Conservation (phyloP, 495 filamentous ascomycete genomes). For the Letharia columbiana region DNA sequence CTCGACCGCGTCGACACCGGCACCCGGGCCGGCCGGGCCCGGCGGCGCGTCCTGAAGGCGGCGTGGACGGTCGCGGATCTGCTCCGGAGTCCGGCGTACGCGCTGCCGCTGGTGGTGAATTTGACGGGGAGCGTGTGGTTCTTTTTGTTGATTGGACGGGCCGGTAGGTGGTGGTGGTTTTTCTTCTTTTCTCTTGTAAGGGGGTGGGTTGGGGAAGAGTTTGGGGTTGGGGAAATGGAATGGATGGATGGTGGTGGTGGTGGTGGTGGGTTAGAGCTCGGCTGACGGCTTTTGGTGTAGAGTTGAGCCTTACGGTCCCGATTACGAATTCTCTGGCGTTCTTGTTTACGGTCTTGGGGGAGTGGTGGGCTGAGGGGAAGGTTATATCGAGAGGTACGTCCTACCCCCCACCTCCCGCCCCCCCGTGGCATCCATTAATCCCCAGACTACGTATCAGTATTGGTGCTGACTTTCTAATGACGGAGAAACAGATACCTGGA, state of each 20-base stretch:
- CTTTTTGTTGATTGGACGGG: constrained; percentile 81
- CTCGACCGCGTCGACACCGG: constrained; percentile 18
- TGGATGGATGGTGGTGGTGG: neutral
- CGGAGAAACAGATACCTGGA: constrained; percentile 61
- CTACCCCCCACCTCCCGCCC: too few species aligned
- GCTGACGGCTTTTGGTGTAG: constrained; percentile 33
- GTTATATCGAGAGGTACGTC: constrained; percentile 66
- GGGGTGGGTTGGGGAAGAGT: too few species aligned
- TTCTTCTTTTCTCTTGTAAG: neutral
- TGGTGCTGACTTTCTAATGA: neutral
- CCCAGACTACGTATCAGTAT: neutral
- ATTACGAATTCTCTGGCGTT: constrained; percentile 93
- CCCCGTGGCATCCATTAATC: neutral
- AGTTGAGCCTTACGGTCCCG: constrained; percentile 86
- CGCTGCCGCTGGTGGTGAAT: constrained; percentile 77
- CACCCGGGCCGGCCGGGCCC: constrained; percentile 21
- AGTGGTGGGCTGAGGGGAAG: constrained; percentile 92
- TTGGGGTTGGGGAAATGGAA: neutral
- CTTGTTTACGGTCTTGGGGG: constrained; percentile 86
- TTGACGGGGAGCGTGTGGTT: constrained; percentile 96
- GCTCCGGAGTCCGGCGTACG: constrained; percentile 71
- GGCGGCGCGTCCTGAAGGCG: constrained; percentile 28
- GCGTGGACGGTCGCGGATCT: constrained; percentile 72
- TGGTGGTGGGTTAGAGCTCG: neutral
- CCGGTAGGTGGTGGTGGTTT: constrained; percentile 1